Evolutionary conservation across 805 yeast genomes (phyloP).

Genomic region (Cyberlindnera lachancei): DNA sequence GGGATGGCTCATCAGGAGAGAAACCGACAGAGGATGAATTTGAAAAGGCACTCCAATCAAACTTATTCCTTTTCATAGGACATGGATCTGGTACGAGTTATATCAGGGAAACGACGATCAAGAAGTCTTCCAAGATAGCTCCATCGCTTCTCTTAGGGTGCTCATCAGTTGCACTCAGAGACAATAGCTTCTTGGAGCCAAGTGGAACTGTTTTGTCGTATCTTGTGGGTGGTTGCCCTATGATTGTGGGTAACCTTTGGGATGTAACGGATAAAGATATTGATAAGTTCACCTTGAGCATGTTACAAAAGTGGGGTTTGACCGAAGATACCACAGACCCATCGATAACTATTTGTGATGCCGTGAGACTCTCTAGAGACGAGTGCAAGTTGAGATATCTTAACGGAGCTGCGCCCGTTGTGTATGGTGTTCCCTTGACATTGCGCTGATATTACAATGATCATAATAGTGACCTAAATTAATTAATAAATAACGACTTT

Average conservation of each 20-base stretch:
- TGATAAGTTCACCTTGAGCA: constrained; percentile 60
- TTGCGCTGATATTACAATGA: constrained; percentile 10
- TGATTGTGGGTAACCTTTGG: constrained; percentile 86
- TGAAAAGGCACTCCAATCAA: constrained; percentile 33
- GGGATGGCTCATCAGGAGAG: constrained; percentile 47
- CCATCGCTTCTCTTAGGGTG: constrained; percentile 80
- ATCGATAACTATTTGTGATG: constrained; percentile 36
- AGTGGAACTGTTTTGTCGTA: constrained; percentile 73
- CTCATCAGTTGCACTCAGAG: constrained; percentile 67
- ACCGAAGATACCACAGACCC: constrained; percentile 18
- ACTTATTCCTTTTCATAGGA: constrained; percentile 73
- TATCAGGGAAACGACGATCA: constrained; percentile 47
- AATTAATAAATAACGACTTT: not conserved
- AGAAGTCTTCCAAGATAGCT: constrained; percentile 36
- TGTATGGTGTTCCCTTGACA: constrained; percentile 75
- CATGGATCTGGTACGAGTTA: constrained; percentile 97
- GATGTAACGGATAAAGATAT: constrained; percentile 96
- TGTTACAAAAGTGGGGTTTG: constrained; percentile 65
- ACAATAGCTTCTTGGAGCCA: constrained; percentile 57
- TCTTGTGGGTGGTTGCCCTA: constrained; percentile 72
- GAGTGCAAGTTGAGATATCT: constrained; percentile 63
- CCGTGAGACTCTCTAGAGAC: constrained; percentile 56
- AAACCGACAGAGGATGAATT: constrained; percentile 55
- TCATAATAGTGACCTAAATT: not conserved
- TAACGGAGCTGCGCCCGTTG: constrained; percentile 90